A percentile compares a stretch with the other conserved stretches of the same genome.
Conservation (phyloP, 1,284 basidiomycete species). For the Cryptococcus maquisensis region DNA sequence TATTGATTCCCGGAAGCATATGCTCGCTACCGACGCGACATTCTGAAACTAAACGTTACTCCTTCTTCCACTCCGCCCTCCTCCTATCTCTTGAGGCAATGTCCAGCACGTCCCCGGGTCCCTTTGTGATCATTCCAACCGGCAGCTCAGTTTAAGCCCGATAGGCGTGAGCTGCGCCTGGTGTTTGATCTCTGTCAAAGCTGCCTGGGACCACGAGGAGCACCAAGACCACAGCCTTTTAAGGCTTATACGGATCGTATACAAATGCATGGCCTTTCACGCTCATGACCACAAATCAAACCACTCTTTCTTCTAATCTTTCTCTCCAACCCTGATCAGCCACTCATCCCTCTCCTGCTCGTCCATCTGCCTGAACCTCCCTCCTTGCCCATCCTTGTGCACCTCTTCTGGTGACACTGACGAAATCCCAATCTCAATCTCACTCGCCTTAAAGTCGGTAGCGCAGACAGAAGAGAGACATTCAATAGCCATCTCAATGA, state of each 20-base stretch:
- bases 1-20: too few species aligned
- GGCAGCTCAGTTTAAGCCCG: too few species aligned
- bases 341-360: conserved; percentile 80
- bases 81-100: too few species aligned
- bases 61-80: too few species aligned
- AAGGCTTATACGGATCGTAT: background rate
- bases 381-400: conserved; percentile 41
- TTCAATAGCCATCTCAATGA: conserved; percentile 93
- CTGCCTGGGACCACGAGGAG: too few species aligned
- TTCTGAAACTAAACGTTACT: too few species aligned
- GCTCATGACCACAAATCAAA: background rate
- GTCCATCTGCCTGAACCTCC: conserved; percentile 71
- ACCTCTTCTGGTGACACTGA: conserved; percentile 42
- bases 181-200: too few species aligned
- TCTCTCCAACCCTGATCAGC: conserved; percentile 86
- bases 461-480: conserved; percentile 87
- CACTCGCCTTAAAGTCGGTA: conserved; percentile 79
- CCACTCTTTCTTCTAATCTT: conserved; percentile 57
- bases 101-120: too few species aligned
- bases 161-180: too few species aligned
- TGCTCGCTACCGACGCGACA: too few species aligned
- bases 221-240: too few species aligned
- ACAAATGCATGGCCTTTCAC: background rate
- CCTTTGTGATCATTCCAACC: too few species aligned
- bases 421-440: conserved; percentile 55